A percentile compares a stretch with the other conserved stretches of the same genome.
phyloP scores from a whole-genome alignment of 169 alveolate genomes.

The Ichthyophthirius multifiliis region DNA sequence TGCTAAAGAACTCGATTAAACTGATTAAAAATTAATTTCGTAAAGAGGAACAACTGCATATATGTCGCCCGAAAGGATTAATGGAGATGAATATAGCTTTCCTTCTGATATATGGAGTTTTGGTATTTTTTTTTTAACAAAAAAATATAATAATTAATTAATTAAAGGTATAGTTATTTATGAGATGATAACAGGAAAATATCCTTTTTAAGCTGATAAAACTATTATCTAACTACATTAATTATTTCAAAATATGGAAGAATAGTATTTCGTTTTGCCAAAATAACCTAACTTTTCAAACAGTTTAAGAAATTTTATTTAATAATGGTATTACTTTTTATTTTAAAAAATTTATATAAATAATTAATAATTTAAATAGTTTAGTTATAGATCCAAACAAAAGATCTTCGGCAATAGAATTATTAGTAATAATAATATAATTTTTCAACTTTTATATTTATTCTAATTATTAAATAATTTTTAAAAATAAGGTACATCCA shows the following conservation, averaged over 20 bases:
- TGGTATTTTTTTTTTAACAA: neutral
- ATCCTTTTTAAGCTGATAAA: slow-evolving; percentile 7
- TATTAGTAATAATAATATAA: neutral
- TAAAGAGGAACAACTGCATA: slow-evolving; percentile 18
- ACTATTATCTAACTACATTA: neutral
- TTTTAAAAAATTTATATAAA: neutral
- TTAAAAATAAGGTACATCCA: neutral
- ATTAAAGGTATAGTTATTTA: slow-evolving; percentile 17
- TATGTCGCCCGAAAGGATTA: slow-evolving; percentile 37
- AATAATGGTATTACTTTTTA: neutral
- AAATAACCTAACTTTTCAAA: neutral
- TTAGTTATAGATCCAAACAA: neutral
- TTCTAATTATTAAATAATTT: neutral
- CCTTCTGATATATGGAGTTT: slow-evolving; percentile 27
- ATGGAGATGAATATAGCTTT: slow-evolving; percentile 8
- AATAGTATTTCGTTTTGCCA: neutral
- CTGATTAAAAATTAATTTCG: neutral
- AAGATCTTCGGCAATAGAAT: neutral
- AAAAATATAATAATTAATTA: neutral
- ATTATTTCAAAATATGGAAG: neutral
- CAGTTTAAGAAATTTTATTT: slow-evolving; percentile 9
- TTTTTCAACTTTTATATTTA: neutral
- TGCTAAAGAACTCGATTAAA: slow-evolving; percentile 28
- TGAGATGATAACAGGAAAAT: slow-evolving; percentile 19
- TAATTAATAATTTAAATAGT: neutral